Evolutionary conservation across 176 grass and related monocot species (phyloP).

Genomic region (Stipa capillata): DNA sequence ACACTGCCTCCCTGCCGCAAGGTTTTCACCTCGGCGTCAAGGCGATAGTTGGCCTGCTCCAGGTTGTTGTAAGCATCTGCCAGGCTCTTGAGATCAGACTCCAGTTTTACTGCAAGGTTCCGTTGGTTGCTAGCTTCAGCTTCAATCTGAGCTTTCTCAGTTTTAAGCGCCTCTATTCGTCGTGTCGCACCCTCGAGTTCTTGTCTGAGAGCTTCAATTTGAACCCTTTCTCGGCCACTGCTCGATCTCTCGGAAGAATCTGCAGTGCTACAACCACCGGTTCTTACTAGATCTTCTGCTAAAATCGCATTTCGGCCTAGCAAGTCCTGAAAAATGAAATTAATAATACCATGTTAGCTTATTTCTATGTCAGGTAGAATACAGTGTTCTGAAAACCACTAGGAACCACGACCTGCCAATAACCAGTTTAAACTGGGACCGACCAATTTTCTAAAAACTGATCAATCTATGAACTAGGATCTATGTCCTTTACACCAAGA

Average conservation of each 20-base stretch:
- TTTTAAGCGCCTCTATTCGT: slow-evolving; percentile 56
- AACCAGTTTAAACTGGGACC: background rate
- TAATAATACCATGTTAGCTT: slow-evolving; percentile 4
- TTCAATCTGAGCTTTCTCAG: slow-evolving; percentile 65
- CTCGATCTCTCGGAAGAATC: slow-evolving; percentile 51
- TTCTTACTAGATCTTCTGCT: slow-evolving; percentile 85
- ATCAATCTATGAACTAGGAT: background rate
- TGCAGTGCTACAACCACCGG: slow-evolving; percentile 32
- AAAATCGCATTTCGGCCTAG: slow-evolving; percentile 76
- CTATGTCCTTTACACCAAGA: background rate
- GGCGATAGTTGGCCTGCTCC: slow-evolving; percentile 68
- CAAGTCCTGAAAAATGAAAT: slow-evolving; percentile 60
- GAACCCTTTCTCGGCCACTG: slow-evolving; percentile 69
- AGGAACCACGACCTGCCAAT: background rate
- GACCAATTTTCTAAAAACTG: background rate
- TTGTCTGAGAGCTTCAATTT: slow-evolving; percentile 73
- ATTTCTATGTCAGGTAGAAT: slow-evolving; percentile 18
- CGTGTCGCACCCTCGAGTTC: slow-evolving; percentile 62
- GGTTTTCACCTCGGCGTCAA: slow-evolving; percentile 61
- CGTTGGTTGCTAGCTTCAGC: slow-evolving; percentile 64
- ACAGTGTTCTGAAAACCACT: background rate
- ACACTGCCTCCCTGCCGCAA: slow-evolving; percentile 47
- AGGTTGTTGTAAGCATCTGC: slow-evolving; percentile 95
- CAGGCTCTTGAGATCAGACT: slow-evolving; percentile 93
- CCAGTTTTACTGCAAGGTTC: slow-evolving; percentile 64